Percentiles rank a stretch among this genome's conserved stretches.
phyloP scores from a whole-genome alignment of 768 basidiomycete genomes.

The Daedalea quercina region DNA sequence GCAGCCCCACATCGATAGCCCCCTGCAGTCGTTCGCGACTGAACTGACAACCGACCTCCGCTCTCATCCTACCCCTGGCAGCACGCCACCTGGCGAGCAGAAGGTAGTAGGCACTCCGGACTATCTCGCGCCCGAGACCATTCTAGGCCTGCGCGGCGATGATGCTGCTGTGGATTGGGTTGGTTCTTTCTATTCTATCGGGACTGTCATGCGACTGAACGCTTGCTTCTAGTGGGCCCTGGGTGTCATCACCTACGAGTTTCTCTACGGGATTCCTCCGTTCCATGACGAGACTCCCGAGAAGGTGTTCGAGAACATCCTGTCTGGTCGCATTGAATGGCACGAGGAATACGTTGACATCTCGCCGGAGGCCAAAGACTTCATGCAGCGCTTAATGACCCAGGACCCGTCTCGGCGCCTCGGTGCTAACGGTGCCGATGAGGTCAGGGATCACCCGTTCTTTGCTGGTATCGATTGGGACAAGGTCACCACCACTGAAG shows the following conservation, averaged over 20 bases:
- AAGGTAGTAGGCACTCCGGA: slow-evolving; percentile 98
- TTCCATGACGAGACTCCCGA: slow-evolving; percentile 98
- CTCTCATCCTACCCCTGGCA: slow-evolving; percentile 63
- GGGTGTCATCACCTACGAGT: slow-evolving; percentile 97
- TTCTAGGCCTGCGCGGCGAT: slow-evolving; percentile 91
- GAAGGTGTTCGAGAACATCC: slow-evolving; percentile 96
- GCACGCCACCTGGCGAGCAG: slow-evolving; percentile 77
- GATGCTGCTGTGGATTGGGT: slow-evolving; percentile 98
- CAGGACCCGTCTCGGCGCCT: slow-evolving; percentile 74
- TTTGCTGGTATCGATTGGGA: slow-evolving; percentile 92
- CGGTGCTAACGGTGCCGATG: slow-evolving; percentile 81
- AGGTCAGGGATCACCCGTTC: slow-evolving; percentile 90
- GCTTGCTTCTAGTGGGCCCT: slow-evolving; percentile 80
- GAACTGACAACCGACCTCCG: slow-evolving; percentile 80
- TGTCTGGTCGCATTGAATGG: slow-evolving; percentile 93
- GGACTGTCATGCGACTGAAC: slow-evolving; percentile 9
- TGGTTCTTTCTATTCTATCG: slow-evolving; percentile 24
- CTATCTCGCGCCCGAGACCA: slow-evolving; percentile 93
- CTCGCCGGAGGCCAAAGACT: slow-evolving; percentile 80
- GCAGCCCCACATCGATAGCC: slow-evolving; percentile 56
- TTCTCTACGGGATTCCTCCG: slow-evolving; percentile 92
- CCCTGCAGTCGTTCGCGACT: slow-evolving; percentile 79
- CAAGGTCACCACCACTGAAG: slow-evolving; percentile 79
- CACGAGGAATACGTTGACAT: slow-evolving; percentile 90
- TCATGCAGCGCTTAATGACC: slow-evolving; percentile 83